A percentile compares a stretch with the other conserved stretches of the same genome.
Conservation (phyloP, 2,329 filamentous ascomycete species). For the Triangularia setosa region DNA sequence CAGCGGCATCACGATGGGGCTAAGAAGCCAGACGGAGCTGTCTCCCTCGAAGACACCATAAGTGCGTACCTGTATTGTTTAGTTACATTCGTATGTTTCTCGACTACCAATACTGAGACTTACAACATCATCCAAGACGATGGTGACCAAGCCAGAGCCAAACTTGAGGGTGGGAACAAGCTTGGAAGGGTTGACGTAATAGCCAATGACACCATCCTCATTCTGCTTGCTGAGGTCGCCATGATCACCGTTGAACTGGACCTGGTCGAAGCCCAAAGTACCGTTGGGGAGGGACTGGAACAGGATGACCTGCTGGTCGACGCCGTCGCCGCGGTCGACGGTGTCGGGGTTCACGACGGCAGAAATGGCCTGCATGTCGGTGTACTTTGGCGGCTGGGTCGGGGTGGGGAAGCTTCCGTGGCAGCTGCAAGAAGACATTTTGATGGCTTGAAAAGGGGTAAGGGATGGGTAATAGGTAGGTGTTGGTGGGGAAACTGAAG, state of each 20-base stretch:
- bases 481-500: neutral
- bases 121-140: neutral
- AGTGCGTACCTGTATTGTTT: neutral
- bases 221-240: neutral
- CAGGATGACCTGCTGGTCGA: neutral
- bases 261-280: neutral
- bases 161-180: neutral
- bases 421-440: neutral
- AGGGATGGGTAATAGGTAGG: neutral
- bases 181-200: neutral
- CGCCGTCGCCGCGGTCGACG: neutral
- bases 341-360: neutral
- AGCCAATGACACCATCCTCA: neutral
- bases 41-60: neutral
- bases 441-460: neutral
- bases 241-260: neutral
- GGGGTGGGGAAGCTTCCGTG: neutral
- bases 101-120: too few relatives aligned
- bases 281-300: neutral
- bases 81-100: too few relatives aligned
- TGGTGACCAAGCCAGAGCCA: neutral
- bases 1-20: neutral
- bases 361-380: neutral
- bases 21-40: neutral
- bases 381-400: neutral